Percentiles rank a stretch among this genome's conserved stretches.
phyloP scores from a whole-genome alignment of 2,329 filamentous ascomycete species.

The Monilinia laxa region DNA sequence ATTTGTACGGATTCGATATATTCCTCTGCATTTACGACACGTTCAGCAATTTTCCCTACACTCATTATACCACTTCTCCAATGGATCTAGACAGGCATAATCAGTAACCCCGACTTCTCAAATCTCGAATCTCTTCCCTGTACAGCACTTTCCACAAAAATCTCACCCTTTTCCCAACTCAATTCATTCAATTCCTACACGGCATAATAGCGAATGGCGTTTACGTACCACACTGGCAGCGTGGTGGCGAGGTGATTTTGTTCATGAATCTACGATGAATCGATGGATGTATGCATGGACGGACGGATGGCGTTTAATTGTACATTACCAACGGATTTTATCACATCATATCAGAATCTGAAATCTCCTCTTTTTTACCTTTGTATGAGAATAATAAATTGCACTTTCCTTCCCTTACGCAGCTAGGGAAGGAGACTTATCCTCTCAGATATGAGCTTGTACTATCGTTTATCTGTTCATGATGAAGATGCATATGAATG shows the following conservation, averaged over 20 bases:
- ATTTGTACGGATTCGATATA: background rate
- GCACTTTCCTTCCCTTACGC: background rate
- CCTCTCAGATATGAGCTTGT: background rate
- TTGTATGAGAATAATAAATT: background rate
- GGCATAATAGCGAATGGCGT: slow-evolving; percentile 17
- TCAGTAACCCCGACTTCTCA: background rate
- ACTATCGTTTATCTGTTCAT: background rate
- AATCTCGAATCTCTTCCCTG: background rate
- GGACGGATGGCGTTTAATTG: slow-evolving; percentile 17
- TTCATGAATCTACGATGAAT: slow-evolving; percentile 16
- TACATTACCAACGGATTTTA: slow-evolving; percentile 12
- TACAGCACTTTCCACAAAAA: background rate
- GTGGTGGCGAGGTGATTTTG: slow-evolving; percentile 10
- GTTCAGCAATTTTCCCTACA: background rate
- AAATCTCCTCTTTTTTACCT: slow-evolving; percentile 13
- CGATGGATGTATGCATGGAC: background rate
- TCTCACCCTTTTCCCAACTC: background rate
- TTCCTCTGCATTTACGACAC: background rate
- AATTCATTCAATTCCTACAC: background rate
- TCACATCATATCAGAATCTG: slow-evolving; percentile 6
- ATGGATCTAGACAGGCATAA: background rate
- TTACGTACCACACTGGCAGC: slow-evolving; percentile 8
- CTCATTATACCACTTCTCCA: background rate
- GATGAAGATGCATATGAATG: background rate
- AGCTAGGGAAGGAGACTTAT: background rate